Percentiles rank a stretch among this genome's conserved stretches.
These are phyloP conservation scores for Daldinia loculata DNA, from an alignment of 495 filamentous ascomycete species.

Conservation along the genomic window DNA sequence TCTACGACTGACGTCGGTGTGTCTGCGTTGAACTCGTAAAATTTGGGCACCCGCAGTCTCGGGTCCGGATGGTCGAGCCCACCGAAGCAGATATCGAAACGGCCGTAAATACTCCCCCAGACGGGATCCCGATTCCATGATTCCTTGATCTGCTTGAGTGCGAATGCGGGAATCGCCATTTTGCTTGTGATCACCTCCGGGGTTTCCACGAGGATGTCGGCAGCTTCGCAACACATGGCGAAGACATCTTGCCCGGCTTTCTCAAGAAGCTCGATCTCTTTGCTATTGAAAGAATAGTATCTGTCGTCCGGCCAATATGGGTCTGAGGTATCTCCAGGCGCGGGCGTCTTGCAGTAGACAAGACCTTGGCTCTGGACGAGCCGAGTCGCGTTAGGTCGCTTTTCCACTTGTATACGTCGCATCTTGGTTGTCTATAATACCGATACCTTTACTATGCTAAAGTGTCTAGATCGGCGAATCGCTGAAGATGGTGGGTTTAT, in stretches of 20 bases:
- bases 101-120: constrained; percentile 13
- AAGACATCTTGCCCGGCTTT: constrained; percentile 13
- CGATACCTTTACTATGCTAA: background rate
- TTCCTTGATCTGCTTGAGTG: constrained; percentile 11
- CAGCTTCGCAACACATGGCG: constrained; percentile 20
- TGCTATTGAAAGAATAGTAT: constrained; percentile 14
- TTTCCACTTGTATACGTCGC: constrained; percentile 13
- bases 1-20: constrained; percentile 11
- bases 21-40: constrained; percentile 25
- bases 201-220: constrained; percentile 2
- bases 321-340: background rate
- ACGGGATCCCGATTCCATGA: constrained; percentile 9
- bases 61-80: constrained; percentile 17
- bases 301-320: constrained; percentile 16
- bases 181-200: constrained; percentile 9
- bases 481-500: constrained; percentile 1
- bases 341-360: constrained; percentile 1
- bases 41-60: constrained; percentile 13
- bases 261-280: constrained; percentile 11
- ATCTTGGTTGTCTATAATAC: constrained; percentile 6
- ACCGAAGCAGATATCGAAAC: constrained; percentile 19
- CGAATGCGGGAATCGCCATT: constrained; percentile 15
- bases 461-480: background rate
- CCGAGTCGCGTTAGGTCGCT: constrained; percentile 11
- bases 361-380: constrained; percentile 22